Evolutionary conservation across 2,329 filamentous ascomycete species (phyloP).

Genomic region (Sporothrix brasiliensis): DNA sequence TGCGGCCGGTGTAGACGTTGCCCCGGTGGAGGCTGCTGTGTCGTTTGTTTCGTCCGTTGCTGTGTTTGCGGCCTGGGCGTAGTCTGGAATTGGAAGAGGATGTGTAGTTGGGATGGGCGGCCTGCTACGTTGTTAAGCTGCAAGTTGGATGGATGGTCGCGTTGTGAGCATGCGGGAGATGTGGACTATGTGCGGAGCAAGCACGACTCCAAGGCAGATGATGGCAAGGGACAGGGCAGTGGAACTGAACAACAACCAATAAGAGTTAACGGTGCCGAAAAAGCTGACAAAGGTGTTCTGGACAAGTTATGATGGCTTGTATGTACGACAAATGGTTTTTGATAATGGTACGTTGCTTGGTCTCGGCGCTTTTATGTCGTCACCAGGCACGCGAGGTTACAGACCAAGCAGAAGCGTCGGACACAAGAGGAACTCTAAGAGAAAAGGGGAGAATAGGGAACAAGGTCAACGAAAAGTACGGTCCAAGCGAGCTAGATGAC

Average conservation of each 20-base stretch:
- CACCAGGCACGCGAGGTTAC: conserved; percentile 1
- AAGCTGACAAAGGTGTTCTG: not conserved
- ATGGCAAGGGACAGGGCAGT: not conserved
- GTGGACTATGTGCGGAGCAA: not conserved
- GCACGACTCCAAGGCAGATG: not conserved
- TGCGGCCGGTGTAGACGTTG: not conserved
- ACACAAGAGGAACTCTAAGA: conserved; percentile 1
- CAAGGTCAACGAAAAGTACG: conserved; percentile 1
- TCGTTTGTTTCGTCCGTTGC: not conserved
- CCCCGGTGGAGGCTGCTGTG: not conserved
- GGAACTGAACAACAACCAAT: not conserved
- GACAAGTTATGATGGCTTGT: not conserved
- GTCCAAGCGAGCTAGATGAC: conserved; percentile 16
- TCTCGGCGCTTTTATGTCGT: conserved; percentile 28
- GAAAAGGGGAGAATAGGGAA: not conserved
- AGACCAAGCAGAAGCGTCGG: not conserved
- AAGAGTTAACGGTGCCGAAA: not conserved
- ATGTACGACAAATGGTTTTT: not conserved
- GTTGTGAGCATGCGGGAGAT: conserved; percentile 15
- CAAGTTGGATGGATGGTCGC: not conserved
- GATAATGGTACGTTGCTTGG: not conserved
- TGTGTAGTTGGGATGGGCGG: not conserved
- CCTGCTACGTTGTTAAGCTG: conserved; percentile 23
- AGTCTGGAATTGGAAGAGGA: not conserved
- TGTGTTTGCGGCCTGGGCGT: not conserved